Base-by-base conservation (phyloP, 495 filamentous ascomycete species). In the Neurospora hispaniola region DNA sequence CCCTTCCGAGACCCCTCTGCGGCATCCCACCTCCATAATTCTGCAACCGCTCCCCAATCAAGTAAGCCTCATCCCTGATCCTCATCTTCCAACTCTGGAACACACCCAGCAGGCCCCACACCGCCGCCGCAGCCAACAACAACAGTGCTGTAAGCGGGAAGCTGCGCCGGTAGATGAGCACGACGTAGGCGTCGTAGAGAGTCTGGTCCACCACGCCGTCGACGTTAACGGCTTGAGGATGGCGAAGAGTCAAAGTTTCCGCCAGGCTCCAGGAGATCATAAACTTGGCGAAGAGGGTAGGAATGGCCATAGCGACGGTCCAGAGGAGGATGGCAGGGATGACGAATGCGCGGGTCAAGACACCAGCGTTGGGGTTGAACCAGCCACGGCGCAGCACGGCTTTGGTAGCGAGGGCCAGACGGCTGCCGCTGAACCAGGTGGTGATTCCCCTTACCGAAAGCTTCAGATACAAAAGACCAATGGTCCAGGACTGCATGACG, bases 11-110 rank as follows among this genome's bases (percentile, higher is more conserved):
- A 4, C 54, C 54, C 14, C 54, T 66, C 6, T 66, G 54, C 54
- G 54, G 54, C 54, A 38, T 66, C 73, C 73, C 81, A 73, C 90
- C 93, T 3, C 93, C 92, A 82, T 96, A 96, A 79, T 98, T 98
- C 79, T 98, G 95, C 74, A 99, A 82, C 42, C 94, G 84, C 83
- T 98, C 94, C 3, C 96, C 96, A 77, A 98, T 96, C 74, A 98
- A 83, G 78, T 98, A 99, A 9, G 97, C 95, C 81, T 99, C 96
- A 78, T 99, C 96, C 42, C 91, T 84, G 69, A 99, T 94, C 75
- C 89, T 89, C 77, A 89, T 86, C 78, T 92, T 89, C 96, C 96
- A 99, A 54, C 87, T 84, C 35, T 88, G 86, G 73, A 95, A 87
- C 42, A 91, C 82, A 54, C 87, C 88, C 46, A 94, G 81, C 48